phyloP scores from a whole-genome alignment of 768 basidiomycete species.

The Myochromella boudieri region DNA sequence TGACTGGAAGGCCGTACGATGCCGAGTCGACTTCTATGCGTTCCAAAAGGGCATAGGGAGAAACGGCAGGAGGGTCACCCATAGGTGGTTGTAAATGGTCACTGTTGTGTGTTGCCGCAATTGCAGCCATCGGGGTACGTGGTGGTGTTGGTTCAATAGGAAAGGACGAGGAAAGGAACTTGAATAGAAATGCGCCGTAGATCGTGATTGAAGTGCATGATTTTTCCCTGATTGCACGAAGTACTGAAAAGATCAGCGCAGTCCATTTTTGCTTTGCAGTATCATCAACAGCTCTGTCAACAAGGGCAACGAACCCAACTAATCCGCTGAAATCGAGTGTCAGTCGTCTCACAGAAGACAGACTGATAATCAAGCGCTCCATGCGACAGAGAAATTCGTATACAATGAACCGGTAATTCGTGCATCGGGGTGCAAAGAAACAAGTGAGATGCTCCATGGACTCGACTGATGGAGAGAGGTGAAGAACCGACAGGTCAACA shows the following conservation, averaged over 20 bases:
- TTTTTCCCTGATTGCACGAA: not conserved
- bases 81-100: no score
- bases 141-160: no score
- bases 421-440: not conserved
- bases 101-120: no score
- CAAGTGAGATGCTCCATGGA: not conserved
- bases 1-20: no score
- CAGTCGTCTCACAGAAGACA: not conserved
- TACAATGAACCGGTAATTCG: not conserved
- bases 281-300: not conserved
- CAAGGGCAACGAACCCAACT: not conserved
- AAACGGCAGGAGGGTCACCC: no score
- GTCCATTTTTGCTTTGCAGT: not conserved
- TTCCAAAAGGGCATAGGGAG: no score
- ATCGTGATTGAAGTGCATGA: constrained; percentile 1
- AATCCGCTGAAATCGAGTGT: not conserved
- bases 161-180: not conserved
- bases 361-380: not conserved
- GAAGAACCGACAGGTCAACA: not conserved
- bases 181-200: not conserved
- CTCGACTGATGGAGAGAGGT: not conserved
- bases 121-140: no score
- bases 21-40: no score
- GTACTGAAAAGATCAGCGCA: not conserved
- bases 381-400: not conserved